Evolutionary conservation across 768 basidiomycete genomes (phyloP), one percentile per base, ranked within the genome.

Genomic region (Suillus weaverae): DNA sequence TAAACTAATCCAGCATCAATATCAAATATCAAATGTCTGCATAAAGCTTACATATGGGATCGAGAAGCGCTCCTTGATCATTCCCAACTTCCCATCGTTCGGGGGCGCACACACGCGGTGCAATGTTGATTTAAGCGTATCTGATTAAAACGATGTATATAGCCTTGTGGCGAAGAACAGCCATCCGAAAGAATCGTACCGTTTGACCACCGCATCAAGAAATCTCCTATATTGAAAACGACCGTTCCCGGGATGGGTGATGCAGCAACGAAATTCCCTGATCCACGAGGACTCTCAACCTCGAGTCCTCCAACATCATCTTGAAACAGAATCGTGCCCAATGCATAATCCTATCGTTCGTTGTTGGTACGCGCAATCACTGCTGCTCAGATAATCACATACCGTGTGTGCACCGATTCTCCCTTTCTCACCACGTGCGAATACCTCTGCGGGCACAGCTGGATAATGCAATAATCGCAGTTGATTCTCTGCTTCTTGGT

Each of bases 281-380:
- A 80, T 22, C 73, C 69, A 46, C 78, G 74, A 0, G 85, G 85
- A 69, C 84, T 81, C 70, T 88, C 85, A 5, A 89, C 83, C 69
- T 90, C 86, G 4, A 89, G 77, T 0, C 89, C 89, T 7, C 87
- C 87, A 3, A 82, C 79, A 5, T 81, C 77, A 68, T 89, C 87
- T 73, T 89, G 88, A 59, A 88, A 78, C 4, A 90, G 73, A 8
- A 88, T 73, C 61, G 88, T 90, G 20, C 87, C 76, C 0, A 80
- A 84, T 4, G 83, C 81, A 65, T 83, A 89, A 71, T 90, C 88
- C 46, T 72, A 67, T 51, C 70, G 67, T 30, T 16, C n/a, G 16
- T 38, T 35, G 20, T 30, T 5, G 18, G 30, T 14, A 36, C 30
- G 43, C n/a, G 2, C 8, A 18, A 30, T 7, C 9, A 44, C 30